Base-by-base conservation (phyloP, 2,329 filamentous ascomycete genomes). In the Cryphonectria carpinicola region DNA sequence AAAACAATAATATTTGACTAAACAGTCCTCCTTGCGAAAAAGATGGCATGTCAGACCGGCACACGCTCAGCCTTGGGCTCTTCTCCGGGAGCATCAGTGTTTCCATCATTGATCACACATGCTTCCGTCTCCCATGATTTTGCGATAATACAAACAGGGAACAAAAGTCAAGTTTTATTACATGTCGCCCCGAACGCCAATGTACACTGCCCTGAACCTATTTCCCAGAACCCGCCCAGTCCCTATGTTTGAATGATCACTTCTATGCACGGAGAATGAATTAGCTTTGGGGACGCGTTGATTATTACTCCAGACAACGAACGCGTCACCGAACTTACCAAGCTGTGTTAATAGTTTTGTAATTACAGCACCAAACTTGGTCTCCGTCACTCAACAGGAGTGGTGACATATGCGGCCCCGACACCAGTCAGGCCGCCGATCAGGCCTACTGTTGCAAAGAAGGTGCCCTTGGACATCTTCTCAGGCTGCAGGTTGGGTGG, bases 371-470 rank as follows among this genome's bases (percentile, higher is more conserved):
- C 13, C 22, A 10, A 10, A 19, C 35, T 25, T 22, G 6, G 17
- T 49, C 39, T 25, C 19, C 25, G 4, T 35, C 32, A 65, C 39
- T 65, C 63, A 13, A 63, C 25, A 19, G 66, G 66, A 2, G 41
- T 68, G 41, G 56, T 62, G 56, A 54, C 22, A 63, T 68, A 68
- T 35, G 66, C 66, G 11, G 66, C 60, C 8, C 66, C 56, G 28
- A 63, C 41, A 39, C 66, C 66, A 25, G 43, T 35, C 28, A 68
- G 56, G 19, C 66, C 66, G 19, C 58, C 56, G 7, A 68, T 43
- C 19, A 46, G 11, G 32, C 32, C 66, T 8, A 61, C 56, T 14
- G 46, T 54, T 10, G 56, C 39, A 19, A 68, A 43, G 32, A 68
- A 68, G 5, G 56, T 13, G 14, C 56, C 43, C 49, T 63, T 68